Base-by-base conservation (phyloP, 495 filamentous ascomycete genomes). In the Penicillium maclennaniae region DNA sequence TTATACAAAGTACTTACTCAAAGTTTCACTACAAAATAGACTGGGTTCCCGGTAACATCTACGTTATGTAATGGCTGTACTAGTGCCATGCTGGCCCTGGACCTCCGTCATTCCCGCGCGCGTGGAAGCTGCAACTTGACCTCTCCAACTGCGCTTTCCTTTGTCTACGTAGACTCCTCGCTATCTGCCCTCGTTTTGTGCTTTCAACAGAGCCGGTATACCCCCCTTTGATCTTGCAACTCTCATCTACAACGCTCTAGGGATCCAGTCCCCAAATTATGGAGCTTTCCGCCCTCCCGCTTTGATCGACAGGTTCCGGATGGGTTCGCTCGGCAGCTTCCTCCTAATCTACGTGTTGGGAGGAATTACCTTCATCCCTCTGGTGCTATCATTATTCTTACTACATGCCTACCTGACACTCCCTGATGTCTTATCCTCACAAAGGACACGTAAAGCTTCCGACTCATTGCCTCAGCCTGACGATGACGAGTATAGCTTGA, bases 331-430 rank as follows among this genome's bases (percentile, higher is more conserved):
- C 77, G 75, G 79, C 54, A 73, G 72, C 54, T 84, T 95, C 62
- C 72, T 93, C 55, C 62, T 87, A 58, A 75, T 86, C 61, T 97
- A 96, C 77, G 57, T 95, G 54, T 69, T 97, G 55, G 95, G 95
- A 68, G 95, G 92, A 63, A 69, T 97, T 60, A 96, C 91, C 23
- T 92, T 98, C 58, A 62, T 97, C 49, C 95, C 93, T 38, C 72
- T 95, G 5, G 43, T 92, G 54, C 53, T 92, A 43, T 68, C 67
- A n/a, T 65, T 81, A 27, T 37, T 91, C 36, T 62, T 93, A 19
- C 66, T 87, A 25, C 83, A 89, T 61, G 84, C 82, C 55, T 84
- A 91, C 68, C 60, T 87, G 26, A 86, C 83, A 7, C 79, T 90
- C 42, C 87, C 88, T 8, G 60, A 69, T 43, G 60, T 51, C 14